Evolutionary conservation across 2,329 filamentous ascomycete genomes (phyloP).

Genomic region (Exophiala spinifera): DNA sequence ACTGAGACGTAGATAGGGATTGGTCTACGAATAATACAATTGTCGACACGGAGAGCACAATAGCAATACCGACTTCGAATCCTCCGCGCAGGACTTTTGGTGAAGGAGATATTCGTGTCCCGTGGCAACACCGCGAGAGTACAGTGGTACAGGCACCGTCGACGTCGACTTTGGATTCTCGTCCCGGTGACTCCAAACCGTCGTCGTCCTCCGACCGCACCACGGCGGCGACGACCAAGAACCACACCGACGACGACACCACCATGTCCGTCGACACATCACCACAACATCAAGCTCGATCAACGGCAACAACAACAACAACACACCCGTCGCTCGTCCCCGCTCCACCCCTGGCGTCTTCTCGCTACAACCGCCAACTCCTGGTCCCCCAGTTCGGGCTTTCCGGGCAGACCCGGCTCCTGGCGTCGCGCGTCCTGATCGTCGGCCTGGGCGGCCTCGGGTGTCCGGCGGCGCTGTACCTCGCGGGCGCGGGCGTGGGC

Average conservation of each 20-base stretch:
- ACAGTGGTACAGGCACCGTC: too few relatives aligned
- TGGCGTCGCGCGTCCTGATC: slow-evolving; percentile 56
- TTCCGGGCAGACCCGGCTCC: slow-evolving; percentile 23
- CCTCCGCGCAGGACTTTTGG: too few relatives aligned
- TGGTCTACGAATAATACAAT: slow-evolving; percentile 3
- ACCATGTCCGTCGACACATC: too few relatives aligned
- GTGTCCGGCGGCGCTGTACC: slow-evolving; percentile 87
- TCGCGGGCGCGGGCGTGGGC: slow-evolving; percentile 84
- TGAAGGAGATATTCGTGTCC: too few relatives aligned
- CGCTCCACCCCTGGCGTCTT: slow-evolving; percentile 23
- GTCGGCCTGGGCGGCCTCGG: slow-evolving; percentile 87
- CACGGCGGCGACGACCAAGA: too few relatives aligned
- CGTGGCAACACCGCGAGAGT: too few relatives aligned
- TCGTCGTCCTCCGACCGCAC: too few relatives aligned
- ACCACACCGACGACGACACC: neutral
- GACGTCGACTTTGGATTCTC: too few relatives aligned
- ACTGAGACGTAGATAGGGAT: slow-evolving; percentile 11
- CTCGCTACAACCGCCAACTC: slow-evolving; percentile 30
- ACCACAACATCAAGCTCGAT: neutral
- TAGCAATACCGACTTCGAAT: too few relatives aligned
- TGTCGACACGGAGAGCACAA: too few relatives aligned
- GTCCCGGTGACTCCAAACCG: too few relatives aligned
- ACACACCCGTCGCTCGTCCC: slow-evolving; percentile 13
- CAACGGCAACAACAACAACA: neutral
- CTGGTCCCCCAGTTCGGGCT: slow-evolving; percentile 26